These are phyloP conservation scores for Aspergillus amoenus DNA, from an alignment of 2,329 filamentous ascomycete genomes.

Conservation along the genomic window DNA sequence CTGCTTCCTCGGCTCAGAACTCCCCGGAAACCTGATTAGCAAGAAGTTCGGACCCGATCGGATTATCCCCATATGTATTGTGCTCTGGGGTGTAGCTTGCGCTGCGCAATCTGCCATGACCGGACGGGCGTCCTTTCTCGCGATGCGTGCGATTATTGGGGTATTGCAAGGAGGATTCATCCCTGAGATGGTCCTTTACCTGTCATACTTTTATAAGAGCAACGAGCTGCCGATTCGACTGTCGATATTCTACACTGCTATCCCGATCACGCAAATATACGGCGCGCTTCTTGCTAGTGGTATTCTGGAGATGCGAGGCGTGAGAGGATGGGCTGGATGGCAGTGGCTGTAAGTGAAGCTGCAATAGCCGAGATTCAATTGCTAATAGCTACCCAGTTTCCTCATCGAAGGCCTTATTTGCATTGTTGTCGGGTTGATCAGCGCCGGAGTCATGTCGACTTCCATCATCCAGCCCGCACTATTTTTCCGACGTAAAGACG, in stretches of 20 bases:
- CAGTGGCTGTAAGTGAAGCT: conserved; percentile 37
- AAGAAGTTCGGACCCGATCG: conserved; percentile 12
- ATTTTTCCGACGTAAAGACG: conserved; percentile 8
- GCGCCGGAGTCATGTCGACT: conserved; percentile 55
- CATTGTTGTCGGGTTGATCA: conserved; percentile 50
- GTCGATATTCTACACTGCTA: conserved; percentile 63
- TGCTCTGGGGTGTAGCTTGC: conserved; percentile 19
- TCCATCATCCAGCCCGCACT: conserved; percentile 41
- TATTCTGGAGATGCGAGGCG: conserved; percentile 31
- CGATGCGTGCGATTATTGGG: conserved; percentile 5
- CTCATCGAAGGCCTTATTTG: conserved; percentile 52
- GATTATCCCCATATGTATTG: conserved; percentile 8
- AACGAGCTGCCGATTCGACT: conserved; percentile 57
- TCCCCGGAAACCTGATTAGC: conserved; percentile 9
- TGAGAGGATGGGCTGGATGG: conserved; percentile 37
- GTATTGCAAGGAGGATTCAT: conserved; percentile 31
- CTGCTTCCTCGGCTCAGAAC: conserved; percentile 10
- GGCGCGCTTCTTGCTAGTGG: conserved; percentile 32
- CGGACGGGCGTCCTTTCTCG: conserved; percentile 3
- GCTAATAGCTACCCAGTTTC: conserved; percentile 31
- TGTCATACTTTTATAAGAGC: conserved; percentile 66
- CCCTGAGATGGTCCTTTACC: conserved; percentile 54
- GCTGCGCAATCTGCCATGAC: conserved; percentile 41
- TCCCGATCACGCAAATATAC: conserved; percentile 37
- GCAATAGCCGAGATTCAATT: background rate